phyloP scores from a whole-genome alignment of 2,329 filamentous ascomycete species.

The Aspergillus awamori region DNA sequence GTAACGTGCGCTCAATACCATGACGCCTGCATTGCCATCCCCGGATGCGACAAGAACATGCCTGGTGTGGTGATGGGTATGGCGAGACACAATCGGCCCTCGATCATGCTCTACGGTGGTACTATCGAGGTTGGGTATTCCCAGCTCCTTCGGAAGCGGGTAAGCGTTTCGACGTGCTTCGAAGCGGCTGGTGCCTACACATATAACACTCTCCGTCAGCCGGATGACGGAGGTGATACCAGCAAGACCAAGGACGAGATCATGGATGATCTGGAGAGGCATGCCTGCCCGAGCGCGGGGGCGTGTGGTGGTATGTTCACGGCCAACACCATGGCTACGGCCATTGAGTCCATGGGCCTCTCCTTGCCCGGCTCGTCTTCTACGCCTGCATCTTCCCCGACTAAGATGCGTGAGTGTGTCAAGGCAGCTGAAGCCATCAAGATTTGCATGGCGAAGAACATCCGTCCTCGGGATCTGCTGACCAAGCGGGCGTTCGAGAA shows the following conservation, averaged over 20 bases:
- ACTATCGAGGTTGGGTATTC: slow-evolving; percentile 88
- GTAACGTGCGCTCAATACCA: slow-evolving; percentile 90
- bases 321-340: slow-evolving; percentile 90
- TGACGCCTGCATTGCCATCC: slow-evolving; percentile 90
- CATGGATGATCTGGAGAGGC: slow-evolving; percentile 76
- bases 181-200: slow-evolving; percentile 82
- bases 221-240: slow-evolving; percentile 64
- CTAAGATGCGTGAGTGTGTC: slow-evolving; percentile 85
- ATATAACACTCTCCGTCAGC: slow-evolving; percentile 73
- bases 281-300: slow-evolving; percentile 77
- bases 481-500: slow-evolving; percentile 84
- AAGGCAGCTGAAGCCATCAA: slow-evolving; percentile 78
- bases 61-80: slow-evolving; percentile 89
- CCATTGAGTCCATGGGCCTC: slow-evolving; percentile 86
- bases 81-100: slow-evolving; percentile 86
- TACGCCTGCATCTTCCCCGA: slow-evolving; percentile 76
- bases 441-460: slow-evolving; percentile 78
- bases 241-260: slow-evolving; percentile 75
- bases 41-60: slow-evolving; percentile 98
- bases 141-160: slow-evolving; percentile 70
- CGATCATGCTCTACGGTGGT: slow-evolving; percentile 93
- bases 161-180: slow-evolving; percentile 89
- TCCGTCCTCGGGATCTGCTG: slow-evolving; percentile 77
- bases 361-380: slow-evolving; percentile 81
- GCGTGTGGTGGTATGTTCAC: slow-evolving; percentile 94